Evolutionary conservation across 2,329 filamentous ascomycete species (phyloP).

Genomic region (Didymella sp.): DNA sequence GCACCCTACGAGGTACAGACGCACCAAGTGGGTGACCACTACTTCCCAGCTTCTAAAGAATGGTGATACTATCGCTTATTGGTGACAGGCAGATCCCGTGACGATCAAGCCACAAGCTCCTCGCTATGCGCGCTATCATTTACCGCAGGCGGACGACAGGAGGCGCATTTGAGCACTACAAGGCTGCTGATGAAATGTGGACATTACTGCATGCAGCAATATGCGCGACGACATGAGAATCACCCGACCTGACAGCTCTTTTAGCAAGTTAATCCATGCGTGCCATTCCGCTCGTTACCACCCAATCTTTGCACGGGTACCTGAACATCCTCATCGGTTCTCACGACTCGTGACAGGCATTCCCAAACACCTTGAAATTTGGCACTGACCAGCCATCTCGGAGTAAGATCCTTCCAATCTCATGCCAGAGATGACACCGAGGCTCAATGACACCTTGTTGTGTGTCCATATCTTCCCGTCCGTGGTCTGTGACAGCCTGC

Average conservation of each 20-base stretch:
- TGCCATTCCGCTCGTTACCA: constrained; percentile 15
- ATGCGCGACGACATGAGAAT: constrained; percentile 16
- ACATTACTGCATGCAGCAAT: constrained; percentile 13
- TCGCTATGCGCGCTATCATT: not conserved
- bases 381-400: not conserved
- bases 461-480: constrained; percentile 10
- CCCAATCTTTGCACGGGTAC: constrained; percentile 17
- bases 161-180: not conserved
- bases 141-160: not conserved
- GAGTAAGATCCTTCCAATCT: constrained; percentile 7
- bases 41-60: not conserved
- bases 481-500: constrained; percentile 10
- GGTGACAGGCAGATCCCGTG: constrained; percentile 1
- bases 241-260: constrained; percentile 7
- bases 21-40: not conserved
- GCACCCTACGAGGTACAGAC: not conserved
- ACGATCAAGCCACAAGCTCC: constrained; percentile 3
- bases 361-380: constrained; percentile 10
- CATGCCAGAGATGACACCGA: not conserved
- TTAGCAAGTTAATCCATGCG: constrained; percentile 17
- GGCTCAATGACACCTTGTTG: not conserved
- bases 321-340: constrained; percentile 15
- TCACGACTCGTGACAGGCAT: constrained; percentile 9
- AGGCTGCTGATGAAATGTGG: not conserved
- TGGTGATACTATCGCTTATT: not conserved